Base-by-base conservation (phyloP, 306 rosid genomes). In the Abrus precatorius region DNA sequence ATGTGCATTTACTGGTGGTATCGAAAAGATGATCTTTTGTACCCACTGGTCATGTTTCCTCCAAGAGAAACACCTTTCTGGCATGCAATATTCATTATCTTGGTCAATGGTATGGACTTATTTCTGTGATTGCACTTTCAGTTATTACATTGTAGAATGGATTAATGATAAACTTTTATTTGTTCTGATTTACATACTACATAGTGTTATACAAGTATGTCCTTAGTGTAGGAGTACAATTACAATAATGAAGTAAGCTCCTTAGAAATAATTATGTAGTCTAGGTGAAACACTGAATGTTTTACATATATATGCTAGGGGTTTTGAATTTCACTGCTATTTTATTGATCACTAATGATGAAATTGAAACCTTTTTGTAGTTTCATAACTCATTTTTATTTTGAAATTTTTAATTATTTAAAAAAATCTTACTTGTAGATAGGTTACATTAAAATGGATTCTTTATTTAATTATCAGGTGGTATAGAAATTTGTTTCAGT, bases 101-200 rank as follows among this genome's bases (percentile, higher is more conserved):
- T 96, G 90, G 97, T 92, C 20, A 93, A 96, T 74, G 99, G 99
- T 96, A 93, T 48, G 91, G n/a, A 44, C 65, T 72, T 85, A 48
- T 44, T 20, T 40, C 61, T 49, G 32, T 40, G 32, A 27, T 28
- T 56, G 32, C 55, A 50, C 1, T 34, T 47, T 65, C 53, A 45
- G 59, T 40, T 70, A 64, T 72, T 75, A 36, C 38, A 60, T 72
- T 52, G 55, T 60, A 27, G 9, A 6, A 10, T 71, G 32, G 47
- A 79, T 82, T 76, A 76, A 30, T 61, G 59, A 33, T 43, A 48
- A 61, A 48, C 36, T 33, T 32, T 63, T 57, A 56, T 53, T 49
- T 55, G 30, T 40, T 70, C 32, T 66, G 54, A 53, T 62, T 49
- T 28, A 72, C 70, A 61, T 34, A 11, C 41, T 28, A 72, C 70